phyloP scores from a whole-genome alignment of 2,329 filamentous ascomycete species.

The Xylogone sp. region DNA sequence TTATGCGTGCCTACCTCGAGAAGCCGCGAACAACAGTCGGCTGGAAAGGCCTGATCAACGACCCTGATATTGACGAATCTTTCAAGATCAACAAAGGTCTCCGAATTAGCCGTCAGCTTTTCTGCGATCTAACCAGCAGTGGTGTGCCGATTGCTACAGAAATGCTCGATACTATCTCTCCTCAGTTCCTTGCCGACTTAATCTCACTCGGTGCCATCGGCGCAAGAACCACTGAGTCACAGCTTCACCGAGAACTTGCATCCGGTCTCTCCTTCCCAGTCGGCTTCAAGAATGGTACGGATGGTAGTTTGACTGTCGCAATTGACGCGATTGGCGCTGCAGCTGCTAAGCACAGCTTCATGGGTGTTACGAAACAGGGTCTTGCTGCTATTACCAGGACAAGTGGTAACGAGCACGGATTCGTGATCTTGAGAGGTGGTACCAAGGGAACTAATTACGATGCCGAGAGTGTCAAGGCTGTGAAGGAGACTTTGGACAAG shows the following conservation, averaged over 20 bases:
- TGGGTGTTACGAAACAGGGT: conserved; percentile 97
- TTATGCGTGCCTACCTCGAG: conserved; percentile 99
- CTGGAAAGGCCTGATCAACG: conserved; percentile 99
- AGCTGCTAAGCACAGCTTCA: conserved; percentile 88
- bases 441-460: conserved; percentile 93
- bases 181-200: conserved; percentile 94
- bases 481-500: conserved; percentile 73
- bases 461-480: conserved; percentile 72
- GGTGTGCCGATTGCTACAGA: conserved; percentile 96
- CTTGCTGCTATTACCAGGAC: conserved; percentile 93
- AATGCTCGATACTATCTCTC: conserved; percentile 98
- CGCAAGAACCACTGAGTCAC: conserved; percentile 92
- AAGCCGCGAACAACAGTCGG: conserved; percentile 97
- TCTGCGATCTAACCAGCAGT: conserved; percentile 78
- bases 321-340: conserved; percentile 94
- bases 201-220: conserved; percentile 95
- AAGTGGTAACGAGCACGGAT: conserved; percentile 92
- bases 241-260: conserved; percentile 93
- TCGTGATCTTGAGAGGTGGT: conserved; percentile 91
- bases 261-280: conserved; percentile 95
- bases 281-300: conserved; percentile 99
- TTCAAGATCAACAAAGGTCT: conserved; percentile 99
- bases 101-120: conserved; percentile 86
- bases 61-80: conserved; percentile 94
- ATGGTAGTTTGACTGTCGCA: conserved; percentile 84